A percentile compares a stretch with the other conserved stretches of the same genome.
Evolutionary conservation across 2,329 filamentous ascomycete species (phyloP).

Genomic region (Aspergillus intermedius): DNA sequence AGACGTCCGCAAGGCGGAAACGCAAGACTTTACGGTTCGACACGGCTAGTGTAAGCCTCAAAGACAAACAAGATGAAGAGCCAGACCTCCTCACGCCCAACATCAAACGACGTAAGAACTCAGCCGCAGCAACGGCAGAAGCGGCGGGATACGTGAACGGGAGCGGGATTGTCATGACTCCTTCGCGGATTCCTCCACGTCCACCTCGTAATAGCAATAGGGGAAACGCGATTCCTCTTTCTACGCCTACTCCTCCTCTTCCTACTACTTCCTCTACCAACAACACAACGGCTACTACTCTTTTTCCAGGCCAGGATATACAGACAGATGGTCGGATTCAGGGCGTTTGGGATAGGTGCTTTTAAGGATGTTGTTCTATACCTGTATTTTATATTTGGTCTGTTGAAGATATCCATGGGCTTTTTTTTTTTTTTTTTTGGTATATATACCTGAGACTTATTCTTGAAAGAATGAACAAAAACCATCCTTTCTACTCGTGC

Average conservation of each 20-base stretch:
- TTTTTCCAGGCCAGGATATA: not conserved
- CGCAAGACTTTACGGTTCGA: slow-evolving; percentile 5
- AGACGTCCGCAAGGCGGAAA: slow-evolving; percentile 5
- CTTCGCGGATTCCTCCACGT: slow-evolving; percentile 1
- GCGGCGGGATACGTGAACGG: slow-evolving; percentile 9
- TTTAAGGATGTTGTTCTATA: too few species aligned
- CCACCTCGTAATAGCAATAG: not conserved
- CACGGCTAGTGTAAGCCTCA: not conserved
- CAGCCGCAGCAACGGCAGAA: not conserved
- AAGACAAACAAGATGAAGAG: slow-evolving; percentile 3
- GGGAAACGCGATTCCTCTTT: not conserved
- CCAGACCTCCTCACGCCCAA: slow-evolving; percentile 9
- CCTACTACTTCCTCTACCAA: not conserved
- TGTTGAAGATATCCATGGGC: too few species aligned
- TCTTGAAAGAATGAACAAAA: too few species aligned
- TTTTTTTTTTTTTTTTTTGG: too few species aligned
- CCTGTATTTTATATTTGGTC: too few species aligned
- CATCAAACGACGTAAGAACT: slow-evolving; percentile 8
- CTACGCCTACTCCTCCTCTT: not conserved
- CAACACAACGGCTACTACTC: not conserved
- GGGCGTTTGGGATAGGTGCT: too few species aligned
- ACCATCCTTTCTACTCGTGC: too few species aligned
- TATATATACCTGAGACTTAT: too few species aligned
- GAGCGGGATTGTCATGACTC: slow-evolving; percentile 15
- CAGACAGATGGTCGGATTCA: too few species aligned